phyloP scores from a whole-genome alignment of 176 grass and related monocot genomes.

The Poa annua region DNA sequence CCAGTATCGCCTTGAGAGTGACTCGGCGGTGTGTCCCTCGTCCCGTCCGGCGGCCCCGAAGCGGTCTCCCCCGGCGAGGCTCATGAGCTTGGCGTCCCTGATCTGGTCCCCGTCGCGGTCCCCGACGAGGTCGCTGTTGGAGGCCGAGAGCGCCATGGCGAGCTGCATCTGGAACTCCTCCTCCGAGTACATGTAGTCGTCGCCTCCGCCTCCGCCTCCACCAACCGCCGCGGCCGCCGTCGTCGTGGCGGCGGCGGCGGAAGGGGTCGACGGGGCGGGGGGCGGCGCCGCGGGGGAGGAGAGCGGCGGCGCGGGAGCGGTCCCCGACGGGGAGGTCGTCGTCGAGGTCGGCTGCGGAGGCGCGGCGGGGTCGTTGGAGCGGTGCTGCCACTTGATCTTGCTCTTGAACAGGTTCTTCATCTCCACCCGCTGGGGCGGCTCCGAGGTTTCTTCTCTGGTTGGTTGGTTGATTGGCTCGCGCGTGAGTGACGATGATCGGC shows the following conservation, averaged over 20 bases:
- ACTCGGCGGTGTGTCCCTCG: constrained; percentile 67
- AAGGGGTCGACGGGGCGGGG: constrained; percentile 43
- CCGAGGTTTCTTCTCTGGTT: too few relatives aligned
- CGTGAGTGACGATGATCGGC: too few relatives aligned
- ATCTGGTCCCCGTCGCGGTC: constrained; percentile 97
- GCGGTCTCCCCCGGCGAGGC: constrained; percentile 64
- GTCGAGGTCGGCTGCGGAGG: constrained; percentile 41
- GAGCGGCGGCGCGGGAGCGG: constrained; percentile 33
- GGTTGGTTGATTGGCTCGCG: too few relatives aligned
- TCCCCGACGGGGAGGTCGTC: constrained; percentile 48
- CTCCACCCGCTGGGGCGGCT: background rate
- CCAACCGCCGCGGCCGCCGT: background rate
- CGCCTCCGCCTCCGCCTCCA: constrained; percentile 36
- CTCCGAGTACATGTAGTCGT: constrained; percentile 83
- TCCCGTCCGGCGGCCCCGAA: constrained; percentile 57
- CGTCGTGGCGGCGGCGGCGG: constrained; percentile 34
- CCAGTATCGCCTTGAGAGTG: constrained; percentile 90
- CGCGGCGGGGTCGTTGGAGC: constrained; percentile 71
- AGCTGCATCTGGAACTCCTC: constrained; percentile 99
- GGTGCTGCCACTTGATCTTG: constrained; percentile 88
- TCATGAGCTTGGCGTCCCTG: constrained; percentile 87
- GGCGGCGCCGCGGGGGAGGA: constrained; percentile 23
- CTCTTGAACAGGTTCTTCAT: constrained; percentile 99
- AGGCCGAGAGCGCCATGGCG: constrained; percentile 91
- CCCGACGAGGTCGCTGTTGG: constrained; percentile 71